Base-by-base conservation (phyloP, 148 eudicot genomes). In the Chenopodium quinoa region DNA sequence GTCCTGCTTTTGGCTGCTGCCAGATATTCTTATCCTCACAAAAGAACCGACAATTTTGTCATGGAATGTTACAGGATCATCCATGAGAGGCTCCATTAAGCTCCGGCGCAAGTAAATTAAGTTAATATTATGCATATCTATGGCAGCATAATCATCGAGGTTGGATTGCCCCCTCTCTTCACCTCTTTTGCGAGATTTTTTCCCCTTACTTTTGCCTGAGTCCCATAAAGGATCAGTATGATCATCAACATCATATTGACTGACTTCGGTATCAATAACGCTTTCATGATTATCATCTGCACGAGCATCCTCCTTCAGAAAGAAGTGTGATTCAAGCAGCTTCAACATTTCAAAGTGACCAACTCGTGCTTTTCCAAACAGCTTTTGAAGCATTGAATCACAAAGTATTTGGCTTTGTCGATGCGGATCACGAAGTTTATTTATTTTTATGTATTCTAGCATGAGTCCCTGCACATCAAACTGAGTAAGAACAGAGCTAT, bases 281-380 rank as follows among this genome's bases (percentile, higher is more conserved):
- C 83, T 89, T 77, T 93, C 98, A 78, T 92, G 95, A 82, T 87
- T 86, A 86, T 97, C 98, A 86, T 92, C 98, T 63, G 64, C 89
- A 75, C 87, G 94, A 80, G 89, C 72, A 84, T 94, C 92, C 48
- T 94, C 95, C 83, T 91, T 91, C 50, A 89, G 56, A 78, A 91
- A 83, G 84, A 93, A 96, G 83, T 96, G 99, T 65, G 92, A 93
- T 78, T 96, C 99, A 37, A 96, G 91, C 77, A 96, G 99, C 86
- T 96, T 96, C 79, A 96, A 85, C 99, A 96, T 96, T 89, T 96
- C 99, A 89, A 96, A 93, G 86, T 96, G 99, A 60, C 93, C 99
- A 78, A 93, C 98, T 77, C 98, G 92, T 73, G 97, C 87, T 85
- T 96, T 96, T 65, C 95, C 98, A 85, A 96, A 96, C 40, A 96